phyloP scores from a whole-genome alignment of 345 rosid species.

The Leavenworthia alabamica region DNA sequence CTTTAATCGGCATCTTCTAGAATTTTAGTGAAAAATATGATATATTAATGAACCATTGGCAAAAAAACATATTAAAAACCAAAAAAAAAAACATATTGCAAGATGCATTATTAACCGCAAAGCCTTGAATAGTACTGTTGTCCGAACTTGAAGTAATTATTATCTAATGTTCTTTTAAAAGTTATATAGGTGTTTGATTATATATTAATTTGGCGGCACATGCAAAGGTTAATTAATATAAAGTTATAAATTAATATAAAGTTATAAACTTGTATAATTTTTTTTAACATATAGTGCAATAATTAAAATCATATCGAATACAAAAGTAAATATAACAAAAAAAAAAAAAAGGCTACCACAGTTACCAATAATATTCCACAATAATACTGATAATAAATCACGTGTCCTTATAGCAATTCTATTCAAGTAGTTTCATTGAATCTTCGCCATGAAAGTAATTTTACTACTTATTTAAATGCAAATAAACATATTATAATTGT shows the following conservation, averaged over 20 bases:
- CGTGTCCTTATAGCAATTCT: conserved; percentile 10
- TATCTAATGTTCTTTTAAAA: neutral
- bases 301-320: too few species aligned
- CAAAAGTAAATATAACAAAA: too few species aligned
- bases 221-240: conserved; percentile 5
- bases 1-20: conserved; percentile 8
- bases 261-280: too few species aligned
- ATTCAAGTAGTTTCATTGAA: conserved; percentile 21
- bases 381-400: neutral
- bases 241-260: too few species aligned
- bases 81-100: too few species aligned
- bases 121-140: neutral
- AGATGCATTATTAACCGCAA: neutral
- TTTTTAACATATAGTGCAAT: too few species aligned
- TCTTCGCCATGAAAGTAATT: neutral
- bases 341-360: too few species aligned
- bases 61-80: neutral
- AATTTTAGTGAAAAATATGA: neutral
- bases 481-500: neutral
- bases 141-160: neutral
- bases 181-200: conserved; percentile 11
- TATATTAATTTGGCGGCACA: conserved; percentile 12
- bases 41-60: conserved; percentile 6
- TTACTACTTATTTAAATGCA: conserved; percentile 7
- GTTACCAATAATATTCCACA: too few species aligned